Evolutionary conservation across 2,329 filamentous ascomycete genomes (phyloP).

Genomic region (Sporothrix sp.): DNA sequence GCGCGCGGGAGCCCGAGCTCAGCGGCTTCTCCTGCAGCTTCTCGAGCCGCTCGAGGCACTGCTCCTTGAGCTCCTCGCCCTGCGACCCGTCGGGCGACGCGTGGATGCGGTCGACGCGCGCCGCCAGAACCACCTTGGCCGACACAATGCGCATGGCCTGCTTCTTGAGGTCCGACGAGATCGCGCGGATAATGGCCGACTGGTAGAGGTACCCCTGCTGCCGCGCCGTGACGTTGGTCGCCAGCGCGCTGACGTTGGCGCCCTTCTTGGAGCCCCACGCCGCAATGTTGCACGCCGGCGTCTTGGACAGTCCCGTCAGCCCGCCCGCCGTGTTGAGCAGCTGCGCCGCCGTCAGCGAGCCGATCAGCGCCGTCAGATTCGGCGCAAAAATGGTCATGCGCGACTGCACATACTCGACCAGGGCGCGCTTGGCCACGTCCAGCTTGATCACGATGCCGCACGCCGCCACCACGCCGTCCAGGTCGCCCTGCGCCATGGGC

Average conservation of each 20-base stretch:
- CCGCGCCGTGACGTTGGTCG: constrained; percentile 82
- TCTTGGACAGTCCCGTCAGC: constrained; percentile 78
- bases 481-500: constrained; percentile 63
- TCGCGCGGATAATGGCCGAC: constrained; percentile 76
- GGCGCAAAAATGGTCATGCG: constrained; percentile 95
- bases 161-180: constrained; percentile 77
- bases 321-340: constrained; percentile 93
- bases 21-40: constrained; percentile 87
- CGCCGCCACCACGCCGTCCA: constrained; percentile 63
- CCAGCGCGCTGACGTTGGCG: constrained; percentile 63
- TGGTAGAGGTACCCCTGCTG: constrained; percentile 92
- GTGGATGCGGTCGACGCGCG: constrained; percentile 79
- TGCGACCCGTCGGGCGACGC: constrained; percentile 70
- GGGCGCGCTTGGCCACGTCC: constrained; percentile 72
- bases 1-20: constrained; percentile 76
- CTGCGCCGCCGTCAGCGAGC: constrained; percentile 86
- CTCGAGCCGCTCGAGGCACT: constrained; percentile 77
- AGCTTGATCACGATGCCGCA: constrained; percentile 85
- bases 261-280: constrained; percentile 86
- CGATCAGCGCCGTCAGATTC: constrained; percentile 82
- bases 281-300: constrained; percentile 84
- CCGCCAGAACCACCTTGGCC: constrained; percentile 87
- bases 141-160: constrained; percentile 94
- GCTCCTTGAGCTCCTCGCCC: constrained; percentile 70
- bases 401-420: constrained; percentile 92